Evolutionary conservation across 2,329 filamentous ascomycete species (phyloP).

Genomic region (Penicillium sp.): DNA sequence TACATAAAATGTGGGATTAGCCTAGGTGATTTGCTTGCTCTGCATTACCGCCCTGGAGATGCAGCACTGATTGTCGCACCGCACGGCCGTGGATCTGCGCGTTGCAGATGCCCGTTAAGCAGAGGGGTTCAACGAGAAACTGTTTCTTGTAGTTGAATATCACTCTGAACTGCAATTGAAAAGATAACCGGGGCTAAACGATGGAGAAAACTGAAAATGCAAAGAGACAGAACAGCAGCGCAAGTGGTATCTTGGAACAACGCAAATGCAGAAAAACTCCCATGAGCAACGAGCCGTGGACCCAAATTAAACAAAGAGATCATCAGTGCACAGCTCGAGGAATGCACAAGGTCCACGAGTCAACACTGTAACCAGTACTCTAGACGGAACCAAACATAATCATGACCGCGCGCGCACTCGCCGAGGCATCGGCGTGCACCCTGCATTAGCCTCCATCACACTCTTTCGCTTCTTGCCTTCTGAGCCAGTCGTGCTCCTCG

Average conservation of each 20-base stretch:
- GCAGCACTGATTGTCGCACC: background rate
- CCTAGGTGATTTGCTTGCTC: background rate
- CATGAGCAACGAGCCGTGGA: background rate
- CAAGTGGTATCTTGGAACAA: slow-evolving; percentile 19
- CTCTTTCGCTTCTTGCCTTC: slow-evolving; percentile 29
- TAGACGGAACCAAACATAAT: slow-evolving; percentile 2
- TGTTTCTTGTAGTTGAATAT: no score
- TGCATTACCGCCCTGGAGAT: background rate
- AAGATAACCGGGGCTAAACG: background rate
- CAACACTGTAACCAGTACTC: no score
- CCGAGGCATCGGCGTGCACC: slow-evolving; percentile 38
- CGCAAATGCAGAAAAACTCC: slow-evolving; percentile 10
- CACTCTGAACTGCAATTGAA: background rate
- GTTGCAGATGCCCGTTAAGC: background rate
- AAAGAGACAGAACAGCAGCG: background rate
- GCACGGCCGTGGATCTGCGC: background rate
- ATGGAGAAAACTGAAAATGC: background rate
- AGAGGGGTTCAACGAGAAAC: background rate
- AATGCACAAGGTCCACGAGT: background rate
- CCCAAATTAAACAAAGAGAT: slow-evolving; percentile 6
- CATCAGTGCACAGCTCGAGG: background rate
- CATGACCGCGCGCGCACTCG: slow-evolving; percentile 34
- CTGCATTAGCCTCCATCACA: slow-evolving; percentile 35
- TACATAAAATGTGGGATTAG: no score
- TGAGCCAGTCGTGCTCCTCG: slow-evolving; percentile 16